Percentiles rank a stretch among this genome's conserved stretches.
phyloP scores from a whole-genome alignment of 495 filamentous ascomycete species.

The Neurospora sp. region DNA sequence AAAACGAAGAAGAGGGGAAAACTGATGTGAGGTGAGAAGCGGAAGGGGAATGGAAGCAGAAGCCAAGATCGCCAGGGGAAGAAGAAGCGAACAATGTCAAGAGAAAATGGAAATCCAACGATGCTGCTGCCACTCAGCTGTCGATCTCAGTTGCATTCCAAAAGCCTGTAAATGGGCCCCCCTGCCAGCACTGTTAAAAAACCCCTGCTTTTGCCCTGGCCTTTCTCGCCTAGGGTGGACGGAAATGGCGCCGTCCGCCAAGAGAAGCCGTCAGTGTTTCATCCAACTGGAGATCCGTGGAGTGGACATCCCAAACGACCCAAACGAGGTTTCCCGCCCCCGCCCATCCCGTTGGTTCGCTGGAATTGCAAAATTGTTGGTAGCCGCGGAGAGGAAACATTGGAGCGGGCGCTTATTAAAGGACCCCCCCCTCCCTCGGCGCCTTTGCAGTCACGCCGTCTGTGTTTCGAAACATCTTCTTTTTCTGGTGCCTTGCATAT shows the following conservation, averaged over 20 bases:
- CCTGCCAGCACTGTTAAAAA: neutral
- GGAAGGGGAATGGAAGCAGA: neutral
- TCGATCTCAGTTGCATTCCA: neutral
- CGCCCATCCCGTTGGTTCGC: neutral
- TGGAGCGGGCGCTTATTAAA: neutral
- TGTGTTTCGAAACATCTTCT: neutral
- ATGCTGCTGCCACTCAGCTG: neutral
- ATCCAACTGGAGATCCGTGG: neutral
- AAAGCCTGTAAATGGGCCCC: neutral
- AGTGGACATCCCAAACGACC: too few species aligned
- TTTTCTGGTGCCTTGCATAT: neutral
- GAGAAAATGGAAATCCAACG: neutral
- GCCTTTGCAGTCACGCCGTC: neutral
- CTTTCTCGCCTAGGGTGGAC: neutral
- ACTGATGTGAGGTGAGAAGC: neutral
- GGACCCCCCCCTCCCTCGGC: neutral
- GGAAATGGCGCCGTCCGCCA: neutral
- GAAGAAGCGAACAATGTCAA: neutral
- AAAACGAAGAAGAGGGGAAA: neutral
- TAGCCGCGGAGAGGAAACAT: neutral
- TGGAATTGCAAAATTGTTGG: neutral
- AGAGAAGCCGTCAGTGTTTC: neutral
- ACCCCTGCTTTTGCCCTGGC: neutral
- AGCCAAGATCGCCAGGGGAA: neutral
- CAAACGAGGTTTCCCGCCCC: too few species aligned